phyloP scores from a whole-genome alignment of 1,139 yeast species.

The Spencermartinsiella ligniputridi region DNA sequence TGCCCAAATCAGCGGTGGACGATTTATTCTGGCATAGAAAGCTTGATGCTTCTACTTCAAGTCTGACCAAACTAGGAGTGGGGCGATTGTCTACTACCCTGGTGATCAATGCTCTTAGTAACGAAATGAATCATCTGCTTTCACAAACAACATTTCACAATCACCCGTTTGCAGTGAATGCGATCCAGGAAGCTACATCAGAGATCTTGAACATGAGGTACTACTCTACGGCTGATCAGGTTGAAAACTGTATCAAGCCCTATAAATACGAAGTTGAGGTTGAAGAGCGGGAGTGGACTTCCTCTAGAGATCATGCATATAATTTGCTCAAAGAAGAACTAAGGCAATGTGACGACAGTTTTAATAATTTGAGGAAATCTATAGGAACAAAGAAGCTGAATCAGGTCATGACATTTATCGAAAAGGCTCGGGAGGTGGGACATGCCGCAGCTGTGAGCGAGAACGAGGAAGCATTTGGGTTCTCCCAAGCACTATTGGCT shows the following conservation, averaged over 20 bases:
- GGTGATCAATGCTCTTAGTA: conserved; percentile 71
- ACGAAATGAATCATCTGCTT: conserved; percentile 71
- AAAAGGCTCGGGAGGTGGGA: conserved; percentile 40
- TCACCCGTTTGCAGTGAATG: conserved; percentile 79
- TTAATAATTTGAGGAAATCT: conserved; percentile 55
- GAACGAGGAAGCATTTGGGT: conserved; percentile 66
- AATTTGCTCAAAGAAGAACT: conserved; percentile 76
- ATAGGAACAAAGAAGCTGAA: conserved; percentile 79
- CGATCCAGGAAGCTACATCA: conserved; percentile 81
- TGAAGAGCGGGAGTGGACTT: conserved; percentile 90
- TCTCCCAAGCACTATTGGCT: conserved; percentile 63
- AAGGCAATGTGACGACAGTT: conserved; percentile 71
- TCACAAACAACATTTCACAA: conserved; percentile 69
- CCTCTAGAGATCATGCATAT: conserved; percentile 75
- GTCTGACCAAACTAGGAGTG: conserved; percentile 85
- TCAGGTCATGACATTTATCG: conserved; percentile 74
- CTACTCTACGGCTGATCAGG: conserved; percentile 95
- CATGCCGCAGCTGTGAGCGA: conserved; percentile 12
- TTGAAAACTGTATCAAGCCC: conserved; percentile 96
- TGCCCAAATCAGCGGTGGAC: conserved; percentile 52
- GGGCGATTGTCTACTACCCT: conserved; percentile 85
- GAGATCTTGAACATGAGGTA: conserved; percentile 72
- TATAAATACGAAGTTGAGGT: conserved; percentile 95
- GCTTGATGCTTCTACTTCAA: conserved; percentile 75
- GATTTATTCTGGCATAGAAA: conserved; percentile 87